Evolutionary conservation across 306 rosid species (phyloP).

Genomic region (Quercus berberidifolia): DNA sequence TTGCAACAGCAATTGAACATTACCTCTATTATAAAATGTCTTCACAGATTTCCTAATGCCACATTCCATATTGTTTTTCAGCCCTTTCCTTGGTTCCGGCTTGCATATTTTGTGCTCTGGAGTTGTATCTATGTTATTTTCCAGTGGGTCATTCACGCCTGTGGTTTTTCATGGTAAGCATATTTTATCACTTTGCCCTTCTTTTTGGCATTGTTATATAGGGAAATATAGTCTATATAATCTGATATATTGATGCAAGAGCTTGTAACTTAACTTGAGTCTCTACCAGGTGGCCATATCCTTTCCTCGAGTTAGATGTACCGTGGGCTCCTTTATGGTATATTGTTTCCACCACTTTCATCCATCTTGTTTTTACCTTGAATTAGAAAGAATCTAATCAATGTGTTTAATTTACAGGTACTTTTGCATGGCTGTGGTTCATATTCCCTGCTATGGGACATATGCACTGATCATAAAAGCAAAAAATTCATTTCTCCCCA

Average conservation of each 20-base stretch:
- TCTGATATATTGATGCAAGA: background rate
- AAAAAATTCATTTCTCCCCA: constrained; percentile 49
- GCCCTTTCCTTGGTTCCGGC: constrained; percentile 82
- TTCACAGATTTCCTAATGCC: constrained; percentile 7
- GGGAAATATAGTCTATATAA: background rate
- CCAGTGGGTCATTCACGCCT: constrained; percentile 67
- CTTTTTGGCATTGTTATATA: background rate
- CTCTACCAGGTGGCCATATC: constrained; percentile 73
- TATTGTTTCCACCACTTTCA: background rate
- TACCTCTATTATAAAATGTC: background rate
- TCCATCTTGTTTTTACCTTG: background rate
- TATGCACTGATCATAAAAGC: constrained; percentile 57
- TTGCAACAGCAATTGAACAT: background rate
- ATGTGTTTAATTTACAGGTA: constrained; percentile 49
- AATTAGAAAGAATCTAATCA: background rate
- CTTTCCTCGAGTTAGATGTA: constrained; percentile 67
- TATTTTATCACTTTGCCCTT: background rate
- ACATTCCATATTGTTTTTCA: constrained; percentile 27
- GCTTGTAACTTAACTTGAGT: constrained; percentile 5
- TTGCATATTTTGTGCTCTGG: constrained; percentile 70
- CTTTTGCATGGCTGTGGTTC: constrained; percentile 52
- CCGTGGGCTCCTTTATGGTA: constrained; percentile 91
- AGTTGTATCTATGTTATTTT: constrained; percentile 60
- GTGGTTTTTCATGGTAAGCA: constrained; percentile 44
- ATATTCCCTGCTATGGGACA: constrained; percentile 72